Evolutionary conservation across 1,284 basidiomycete species (phyloP), one percentile per base, ranked within the genome.

Genomic region (Gastroboletus turbinatus): DNA sequence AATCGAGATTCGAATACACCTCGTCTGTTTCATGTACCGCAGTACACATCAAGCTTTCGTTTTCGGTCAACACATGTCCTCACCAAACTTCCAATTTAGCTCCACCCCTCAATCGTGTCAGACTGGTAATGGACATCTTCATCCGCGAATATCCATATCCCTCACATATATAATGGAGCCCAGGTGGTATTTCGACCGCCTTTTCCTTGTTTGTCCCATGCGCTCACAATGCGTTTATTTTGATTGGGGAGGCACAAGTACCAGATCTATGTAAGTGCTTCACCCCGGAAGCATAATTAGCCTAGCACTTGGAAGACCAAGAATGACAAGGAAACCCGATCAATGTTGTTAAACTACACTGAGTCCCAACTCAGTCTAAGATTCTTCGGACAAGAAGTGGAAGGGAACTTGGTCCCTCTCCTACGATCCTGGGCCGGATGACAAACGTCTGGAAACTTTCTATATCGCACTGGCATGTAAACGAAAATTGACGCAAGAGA

Each of bases 391-490:
- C 74, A 33, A 77, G 57, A 52, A 85, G 71, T 36, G 83, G 83
- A 43, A 85, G 75, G 11, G 81, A 82, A 59, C 81, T 84, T 13
- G 72, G 65, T 1, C 72, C 73, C 60, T 83, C 72, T 46, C 82
- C 81, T 59, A 72, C 72, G 53, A 85, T 63, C 35, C 82, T 76
- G 42, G 83, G 81, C n/a, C 83, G 77, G 52, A 85, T 75, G 17
- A 85, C 83, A 58, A 84, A 85, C 51, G 82, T 82, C 60, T 83
- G 82, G 64, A 84, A 85, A 23, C 80, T 64, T 60, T 85, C 83
- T 48, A 85, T 83, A 27, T 82, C 72, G 45, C 71, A 62, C 21
- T 70, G 62, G 56, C 78, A 81, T 4, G 73, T 67, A 62, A 84
- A 82, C 8, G 77, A 74, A 64, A 82, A 84, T 36, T 80, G 77